phyloP scores from a whole-genome alignment of 176 grass and related monocot species.

The Juncus effusus region DNA sequence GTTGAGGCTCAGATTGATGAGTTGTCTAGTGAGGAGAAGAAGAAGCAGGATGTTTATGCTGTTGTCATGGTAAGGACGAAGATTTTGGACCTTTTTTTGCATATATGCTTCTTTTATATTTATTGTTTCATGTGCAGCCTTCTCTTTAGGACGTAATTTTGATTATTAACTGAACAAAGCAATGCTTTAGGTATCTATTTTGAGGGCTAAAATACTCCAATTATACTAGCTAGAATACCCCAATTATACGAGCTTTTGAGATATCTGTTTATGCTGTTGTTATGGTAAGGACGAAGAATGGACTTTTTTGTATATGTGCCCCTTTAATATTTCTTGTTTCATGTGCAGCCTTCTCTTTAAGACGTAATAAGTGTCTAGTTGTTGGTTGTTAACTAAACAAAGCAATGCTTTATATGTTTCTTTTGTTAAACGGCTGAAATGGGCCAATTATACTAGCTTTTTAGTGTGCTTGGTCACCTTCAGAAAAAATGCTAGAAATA shows the following conservation, averaged over 20 bases:
- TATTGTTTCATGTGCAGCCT: background rate
- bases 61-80: conserved; percentile 64
- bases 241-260: background rate
- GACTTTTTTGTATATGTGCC: background rate
- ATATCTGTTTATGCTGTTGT: conserved; percentile 71
- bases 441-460: background rate
- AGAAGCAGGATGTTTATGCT: conserved; percentile 84
- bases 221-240: background rate
- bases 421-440: too few species aligned
- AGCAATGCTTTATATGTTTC: too few species aligned
- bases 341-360: too few species aligned
- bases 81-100: background rate
- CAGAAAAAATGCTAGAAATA: too few species aligned
- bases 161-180: too few species aligned
- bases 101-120: background rate
- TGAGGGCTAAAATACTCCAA: too few species aligned
- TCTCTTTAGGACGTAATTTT: too few species aligned
- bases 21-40: conserved; percentile 26
- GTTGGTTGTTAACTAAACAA: too few species aligned
- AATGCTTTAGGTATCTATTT: too few species aligned
- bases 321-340: background rate
- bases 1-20: conserved; percentile 61
- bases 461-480: background rate
- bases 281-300: conserved; percentile 38
- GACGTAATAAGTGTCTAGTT: too few species aligned